Evolutionary conservation across 164 flowering plant genomes (phyloP), one percentile per base, ranked within the genome.

Genomic region (Platanus orientalis): DNA sequence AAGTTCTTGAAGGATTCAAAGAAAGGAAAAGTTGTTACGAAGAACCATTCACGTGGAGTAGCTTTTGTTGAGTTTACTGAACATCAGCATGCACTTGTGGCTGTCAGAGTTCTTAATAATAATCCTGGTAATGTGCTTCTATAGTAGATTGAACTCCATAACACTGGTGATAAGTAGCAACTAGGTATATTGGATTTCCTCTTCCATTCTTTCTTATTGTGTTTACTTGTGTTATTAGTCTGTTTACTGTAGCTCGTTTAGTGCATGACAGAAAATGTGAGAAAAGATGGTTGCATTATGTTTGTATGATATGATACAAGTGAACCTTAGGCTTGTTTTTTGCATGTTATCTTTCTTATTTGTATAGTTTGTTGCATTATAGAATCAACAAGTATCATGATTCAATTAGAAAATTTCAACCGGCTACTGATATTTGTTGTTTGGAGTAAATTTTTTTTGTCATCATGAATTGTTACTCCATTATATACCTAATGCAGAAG

Each of bases 21-120:
- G 75, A 80, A 82, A 49, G 83, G 77, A 58, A 80, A 83, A 54
- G 73, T 50, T 45, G 64, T 63, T 11, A 17, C 71, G 9, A 84
- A 76, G 73, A 73, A 76, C 57, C 74, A 80, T 66, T 83, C 93
- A 24, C 96, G 96, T 30, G 96, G 97, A 58, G 94, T 89, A 56
- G 99, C 97, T 62, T 91, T 94, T 69, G 70, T 89, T 52, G 96
- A 94, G 83, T 91, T 94, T 66, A 68, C 86, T 23, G 94, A 92
- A 73, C 99, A 94, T 77, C 84, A 94, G 65, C 99, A 94, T 76
- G 96, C 99, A 12, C 86, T 94, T 58, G 99, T 92, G 68, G 99
- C 97, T 58, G 77, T 94, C 55, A 79, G 99, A 78, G 96, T 90
- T 68, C 90, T 94, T 56, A 94, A 94, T 57, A 94, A 94, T 51